Percentiles rank a stretch among this genome's conserved stretches.
Evolutionary conservation across 129 eudicot species (phyloP).

Genomic region (Lactuca saligna): DNA sequence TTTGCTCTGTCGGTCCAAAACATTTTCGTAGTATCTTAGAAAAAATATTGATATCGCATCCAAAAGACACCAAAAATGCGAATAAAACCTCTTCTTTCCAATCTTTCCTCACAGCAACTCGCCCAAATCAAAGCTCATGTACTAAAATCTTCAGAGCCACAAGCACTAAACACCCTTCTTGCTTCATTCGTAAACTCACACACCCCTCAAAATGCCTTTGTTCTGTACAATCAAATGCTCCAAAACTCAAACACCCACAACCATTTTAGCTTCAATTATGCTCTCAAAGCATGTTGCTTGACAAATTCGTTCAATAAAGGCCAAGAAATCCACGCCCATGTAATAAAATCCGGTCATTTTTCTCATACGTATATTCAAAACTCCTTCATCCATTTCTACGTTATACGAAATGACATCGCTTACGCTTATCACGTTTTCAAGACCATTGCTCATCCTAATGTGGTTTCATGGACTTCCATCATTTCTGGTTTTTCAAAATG

Average conservation of each 20-base stretch:
- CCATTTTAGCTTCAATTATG: conserved; percentile 42
- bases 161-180: conserved; percentile 31
- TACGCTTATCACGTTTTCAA: conserved; percentile 31
- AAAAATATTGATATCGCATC: too few species aligned
- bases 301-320: conserved; percentile 28
- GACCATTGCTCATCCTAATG: conserved; percentile 22
- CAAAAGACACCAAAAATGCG: background rate
- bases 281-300: conserved; percentile 36
- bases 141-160: conserved; percentile 28
- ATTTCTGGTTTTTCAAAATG: conserved; percentile 43
- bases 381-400: conserved; percentile 39
- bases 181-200: conserved; percentile 25
- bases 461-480: conserved; percentile 47
- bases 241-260: conserved; percentile 34
- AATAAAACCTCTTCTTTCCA: conserved; percentile 20
- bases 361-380: conserved; percentile 38
- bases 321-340: conserved; percentile 44
- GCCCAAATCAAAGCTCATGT: conserved; percentile 41
- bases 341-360: conserved; percentile 27
- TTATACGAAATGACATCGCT: conserved; percentile 21
- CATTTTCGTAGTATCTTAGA: background rate
- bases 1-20: background rate
- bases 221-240: conserved; percentile 44
- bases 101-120: conserved; percentile 27
- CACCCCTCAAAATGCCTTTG: conserved; percentile 27